phyloP scores from a whole-genome alignment of 768 basidiomycete species.

The Psilocybe sp. region DNA sequence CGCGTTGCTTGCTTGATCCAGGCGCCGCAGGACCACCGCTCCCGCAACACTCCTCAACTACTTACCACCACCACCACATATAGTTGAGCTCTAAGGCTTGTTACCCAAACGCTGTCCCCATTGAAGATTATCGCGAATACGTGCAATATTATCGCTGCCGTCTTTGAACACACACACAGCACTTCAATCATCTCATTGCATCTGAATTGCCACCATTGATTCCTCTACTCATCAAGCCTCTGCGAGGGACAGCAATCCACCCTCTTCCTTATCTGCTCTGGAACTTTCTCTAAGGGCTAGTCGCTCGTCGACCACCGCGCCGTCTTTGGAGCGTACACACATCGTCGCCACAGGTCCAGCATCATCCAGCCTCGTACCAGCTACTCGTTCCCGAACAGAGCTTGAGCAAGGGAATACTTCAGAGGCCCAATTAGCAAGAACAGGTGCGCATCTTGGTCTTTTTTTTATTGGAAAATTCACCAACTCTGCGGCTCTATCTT shows the following conservation, averaged over 20 bases:
- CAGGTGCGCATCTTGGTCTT: neutral
- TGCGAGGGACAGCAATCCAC: slow-evolving; percentile 51
- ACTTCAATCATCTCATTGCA: slow-evolving; percentile 1
- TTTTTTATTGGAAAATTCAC: neutral
- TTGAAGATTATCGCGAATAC: too few species aligned
- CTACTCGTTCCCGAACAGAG: slow-evolving; percentile 60
- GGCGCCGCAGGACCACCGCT: too few species aligned
- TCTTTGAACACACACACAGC: neutral
- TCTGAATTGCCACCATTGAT: slow-evolving; percentile 55
- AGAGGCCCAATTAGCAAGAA: slow-evolving; percentile 10
- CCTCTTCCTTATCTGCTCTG: slow-evolving; percentile 45
- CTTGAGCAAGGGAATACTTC: slow-evolving; percentile 50
- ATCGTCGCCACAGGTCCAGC: slow-evolving; percentile 17
- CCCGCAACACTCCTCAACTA: too few species aligned
- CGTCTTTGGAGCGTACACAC: slow-evolving; percentile 22
- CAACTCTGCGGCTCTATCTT: slow-evolving; percentile 3
- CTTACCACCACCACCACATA: too few species aligned
- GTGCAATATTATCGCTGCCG: slow-evolving; percentile 1
- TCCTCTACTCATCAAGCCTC: slow-evolving; percentile 54
- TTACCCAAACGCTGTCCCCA: too few species aligned
- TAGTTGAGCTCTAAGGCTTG: too few species aligned
- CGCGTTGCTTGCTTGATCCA: too few species aligned
- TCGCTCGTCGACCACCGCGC: slow-evolving; percentile 18
- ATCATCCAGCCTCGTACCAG: slow-evolving; percentile 53
- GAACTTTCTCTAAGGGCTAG: slow-evolving; percentile 32